Conservation (phyloP, 208 protist genomes). For the Trichomonas gallinae region DNA sequence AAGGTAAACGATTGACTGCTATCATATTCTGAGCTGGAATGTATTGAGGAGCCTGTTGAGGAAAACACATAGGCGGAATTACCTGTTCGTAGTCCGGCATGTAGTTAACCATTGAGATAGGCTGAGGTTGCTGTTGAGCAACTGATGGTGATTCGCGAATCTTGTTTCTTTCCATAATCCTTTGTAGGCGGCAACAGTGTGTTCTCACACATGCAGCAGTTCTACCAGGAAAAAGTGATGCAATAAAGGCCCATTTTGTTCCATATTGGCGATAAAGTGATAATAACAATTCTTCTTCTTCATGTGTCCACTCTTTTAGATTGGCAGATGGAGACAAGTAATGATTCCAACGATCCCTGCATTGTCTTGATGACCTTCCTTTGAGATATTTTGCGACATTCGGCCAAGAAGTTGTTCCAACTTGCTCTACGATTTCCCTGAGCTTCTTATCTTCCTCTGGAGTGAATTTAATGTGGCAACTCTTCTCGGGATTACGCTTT, state of each 20-base stretch:
- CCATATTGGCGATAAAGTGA: background rate
- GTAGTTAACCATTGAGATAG: background rate
- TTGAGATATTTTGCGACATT: background rate
- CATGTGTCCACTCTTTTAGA: background rate
- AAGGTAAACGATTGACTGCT: background rate
- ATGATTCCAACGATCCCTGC: background rate
- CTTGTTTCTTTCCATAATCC: background rate
- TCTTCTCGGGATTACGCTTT: too few relatives aligned
- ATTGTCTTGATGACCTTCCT: background rate
- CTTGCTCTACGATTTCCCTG: background rate
- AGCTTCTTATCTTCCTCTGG: background rate
- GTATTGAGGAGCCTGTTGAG: background rate
- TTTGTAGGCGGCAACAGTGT: background rate
- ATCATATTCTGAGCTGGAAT: background rate
- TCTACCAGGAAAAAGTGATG: background rate
- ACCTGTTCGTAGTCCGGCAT: background rate
- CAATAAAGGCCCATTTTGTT: background rate
- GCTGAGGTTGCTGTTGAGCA: background rate
- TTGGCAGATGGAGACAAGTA: background rate
- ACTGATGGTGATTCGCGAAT: background rate
- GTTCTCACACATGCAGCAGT: background rate
- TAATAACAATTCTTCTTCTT: background rate
- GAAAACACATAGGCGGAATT: background rate
- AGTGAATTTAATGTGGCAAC: background rate
- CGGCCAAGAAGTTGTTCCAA: background rate